phyloP scores from a whole-genome alignment of 2,329 filamentous ascomycete species.

The Alternaria arbusti region DNA sequence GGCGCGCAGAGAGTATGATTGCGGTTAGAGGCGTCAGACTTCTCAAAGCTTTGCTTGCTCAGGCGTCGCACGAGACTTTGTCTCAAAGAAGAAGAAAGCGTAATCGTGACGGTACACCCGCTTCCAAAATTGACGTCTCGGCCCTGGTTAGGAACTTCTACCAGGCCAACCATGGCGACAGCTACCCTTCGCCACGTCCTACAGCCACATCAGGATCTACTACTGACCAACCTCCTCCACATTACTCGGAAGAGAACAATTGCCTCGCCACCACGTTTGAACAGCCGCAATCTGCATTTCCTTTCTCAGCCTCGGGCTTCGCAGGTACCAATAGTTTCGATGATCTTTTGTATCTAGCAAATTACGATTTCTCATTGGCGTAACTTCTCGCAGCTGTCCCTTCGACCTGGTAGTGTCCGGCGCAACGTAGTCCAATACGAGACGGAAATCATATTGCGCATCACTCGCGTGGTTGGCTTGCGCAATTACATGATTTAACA shows the following conservation, averaged over 20 bases:
- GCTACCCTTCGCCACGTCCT: neutral
- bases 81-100: neutral
- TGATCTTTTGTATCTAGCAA: neutral
- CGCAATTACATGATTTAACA: too few relatives aligned
- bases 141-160: neutral
- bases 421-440: neutral
- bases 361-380: neutral
- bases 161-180: neutral
- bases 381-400: neutral
- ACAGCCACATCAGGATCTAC: neutral
- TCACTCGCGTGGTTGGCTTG: neutral
- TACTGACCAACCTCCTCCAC: neutral
- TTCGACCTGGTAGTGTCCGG: fast-evolving
- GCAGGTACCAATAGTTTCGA: neutral
- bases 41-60: neutral
- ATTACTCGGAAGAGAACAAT: neutral
- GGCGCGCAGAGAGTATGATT: neutral
- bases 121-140: neutral
- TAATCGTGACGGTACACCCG: neutral
- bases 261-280: neutral
- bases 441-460: fast-evolving
- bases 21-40: neutral
- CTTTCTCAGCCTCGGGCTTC: neutral
- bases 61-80: neutral
- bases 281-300: neutral